Conservation (phyloP, 139 green algal species). For the Marvania coccoides region DNA sequence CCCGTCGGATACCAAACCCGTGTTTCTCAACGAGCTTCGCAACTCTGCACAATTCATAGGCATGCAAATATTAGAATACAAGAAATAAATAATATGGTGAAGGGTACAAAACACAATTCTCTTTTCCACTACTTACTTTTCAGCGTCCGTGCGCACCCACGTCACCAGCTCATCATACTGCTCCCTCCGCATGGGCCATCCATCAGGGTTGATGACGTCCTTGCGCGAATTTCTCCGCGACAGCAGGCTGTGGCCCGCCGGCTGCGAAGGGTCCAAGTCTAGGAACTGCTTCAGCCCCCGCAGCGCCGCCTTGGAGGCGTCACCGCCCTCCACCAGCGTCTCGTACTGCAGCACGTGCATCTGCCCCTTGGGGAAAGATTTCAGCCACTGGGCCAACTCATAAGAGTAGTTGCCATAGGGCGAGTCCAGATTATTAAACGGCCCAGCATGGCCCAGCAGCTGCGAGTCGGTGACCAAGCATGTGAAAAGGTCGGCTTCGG, state of each 20-base stretch:
- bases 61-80: too few species aligned
- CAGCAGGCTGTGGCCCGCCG: too few species aligned
- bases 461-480: not conserved
- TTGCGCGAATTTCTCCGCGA: too few species aligned
- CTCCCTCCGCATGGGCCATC: not conserved
- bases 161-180: not conserved
- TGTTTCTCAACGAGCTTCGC: not conserved
- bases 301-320: not conserved
- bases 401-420: not conserved
- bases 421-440: not conserved
- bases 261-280: not conserved
- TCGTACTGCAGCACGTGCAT: not conserved
- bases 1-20: not conserved
- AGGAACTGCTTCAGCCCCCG: not conserved
- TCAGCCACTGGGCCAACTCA: not conserved
- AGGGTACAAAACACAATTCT: too few species aligned
- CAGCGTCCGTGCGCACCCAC: not conserved
- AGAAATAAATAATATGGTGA: too few species aligned
- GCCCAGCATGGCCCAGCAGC: not conserved
- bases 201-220: not conserved
- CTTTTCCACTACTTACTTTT: too few species aligned
- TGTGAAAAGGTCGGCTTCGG: not conserved
- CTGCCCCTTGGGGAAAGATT: not conserved
- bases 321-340: not conserved
- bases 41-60: not conserved